Evolutionary conservation across 2,329 filamentous ascomycete genomes (phyloP), one percentile per base, ranked within the genome.

Genomic region (Fusarium longipes): DNA sequence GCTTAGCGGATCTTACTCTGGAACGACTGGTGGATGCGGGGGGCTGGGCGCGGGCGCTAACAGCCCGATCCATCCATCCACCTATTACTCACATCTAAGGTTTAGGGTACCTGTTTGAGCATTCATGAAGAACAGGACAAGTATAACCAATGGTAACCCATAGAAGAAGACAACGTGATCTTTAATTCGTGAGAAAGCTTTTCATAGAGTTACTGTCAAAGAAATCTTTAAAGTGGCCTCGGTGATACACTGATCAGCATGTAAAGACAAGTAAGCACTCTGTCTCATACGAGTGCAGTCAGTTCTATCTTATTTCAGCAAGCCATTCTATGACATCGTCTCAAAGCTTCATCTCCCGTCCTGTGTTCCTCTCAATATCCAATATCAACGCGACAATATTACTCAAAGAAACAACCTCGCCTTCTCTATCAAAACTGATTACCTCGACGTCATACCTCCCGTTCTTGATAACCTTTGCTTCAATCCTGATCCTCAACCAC

Each of bases 381-480:
- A 77, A 53, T n/a, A 68, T 60, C 70, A 77, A 62, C 15, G 75
- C 75, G 15, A 76, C 72, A 29, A 77, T 75, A 27, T 75, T 72
- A 22, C 71, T 73, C 48, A 77, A 44, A 2, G 76, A 75, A 17
- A 80, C 70, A 20, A 80, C 22, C 7, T 76, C 70, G 0, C 72
- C 76, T 0, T 60, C 20, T 2, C 27, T 27, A 35, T 94, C 90
- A 75, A 89, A 77, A 4, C 94, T 79, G 27, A 89, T 78, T 22
- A 95, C 82, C 67, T 95, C 91, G 43, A 93, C 73, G 79, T 96
- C 93, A 74, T 92, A 89, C 59, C 90, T 82, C 2, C 92, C 92
- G 66, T 93, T 89, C 67, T 83, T 84, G 39, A 94, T 86, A 76
- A 83, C 80, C 77, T 92, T 93, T 6, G 88, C 83, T 54, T 85